Evolutionary conservation across 2,329 filamentous ascomycete species (phyloP), one percentile per base, ranked within the genome.

Genomic region (Neopestalotiopsis clavispora): DNA sequence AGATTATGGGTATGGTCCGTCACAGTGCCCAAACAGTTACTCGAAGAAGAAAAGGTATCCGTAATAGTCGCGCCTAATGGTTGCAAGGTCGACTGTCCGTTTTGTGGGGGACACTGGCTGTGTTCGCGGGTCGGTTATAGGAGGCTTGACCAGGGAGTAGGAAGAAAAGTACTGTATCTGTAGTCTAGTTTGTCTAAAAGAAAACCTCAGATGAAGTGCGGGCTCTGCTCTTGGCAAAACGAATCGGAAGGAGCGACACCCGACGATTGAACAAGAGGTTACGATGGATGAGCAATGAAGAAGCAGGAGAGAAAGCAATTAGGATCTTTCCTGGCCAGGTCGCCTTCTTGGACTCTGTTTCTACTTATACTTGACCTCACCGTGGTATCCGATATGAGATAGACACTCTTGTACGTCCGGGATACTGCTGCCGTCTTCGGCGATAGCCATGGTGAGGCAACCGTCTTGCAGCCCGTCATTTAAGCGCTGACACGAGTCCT

Each of bases 1-100:
- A 28, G 23, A 28, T 28, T 28, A 28, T 28, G 32, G 65, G 40
- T 61, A 12, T 49, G 32, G 56, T 67, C 57, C 65, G 65, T 67
- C 38, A 67, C 28, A 58, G 64, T 52, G 52, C n/a, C 30, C n/a
- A 52, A 32, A 23, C 52, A 49, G 40, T 20, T 64, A 49, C 61
- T 61, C 34, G 65, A 34, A 67, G 58, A 52, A 59, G 65, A 30
- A 61, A 60, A 57, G 3, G 20, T 66, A 12, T 66, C 63, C 63
- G 63, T 66, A 65, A 52, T 63, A 28, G 30, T 28, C 17, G n/a
- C 28, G 34, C 28, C 32, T 20, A 34, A 20, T n/a, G 63, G 49
- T 58, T 34, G 63, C 49, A 58, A 58, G 28, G 17, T 58, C 30
- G 45, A 40, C 23, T 56, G 32, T 56, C 12, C 66, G 58, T 64